Evolutionary conservation across 768 basidiomycete genomes (phyloP).

Genomic region (Lactarius deliciosus): DNA sequence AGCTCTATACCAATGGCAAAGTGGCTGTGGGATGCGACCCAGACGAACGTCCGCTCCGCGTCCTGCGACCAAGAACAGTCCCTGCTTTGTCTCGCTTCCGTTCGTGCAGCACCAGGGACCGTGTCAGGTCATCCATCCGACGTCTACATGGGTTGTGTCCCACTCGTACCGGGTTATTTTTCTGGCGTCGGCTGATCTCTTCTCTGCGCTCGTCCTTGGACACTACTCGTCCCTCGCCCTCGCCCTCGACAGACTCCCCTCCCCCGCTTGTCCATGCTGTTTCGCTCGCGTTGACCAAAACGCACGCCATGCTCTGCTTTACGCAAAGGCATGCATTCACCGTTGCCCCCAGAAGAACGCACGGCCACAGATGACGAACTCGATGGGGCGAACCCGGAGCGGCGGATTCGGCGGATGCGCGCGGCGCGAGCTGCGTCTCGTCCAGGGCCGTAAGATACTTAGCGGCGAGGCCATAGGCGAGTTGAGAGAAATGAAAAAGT

Average conservation of each 20-base stretch:
- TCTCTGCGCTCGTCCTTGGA: constrained; percentile 87
- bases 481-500: constrained; percentile 8
- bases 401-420: constrained; percentile 72
- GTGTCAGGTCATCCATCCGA: constrained; percentile 36
- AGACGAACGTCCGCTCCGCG: constrained; percentile 42
- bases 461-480: constrained; percentile 22
- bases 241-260: constrained; percentile 27
- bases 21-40: constrained; percentile 60
- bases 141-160: constrained; percentile 72
- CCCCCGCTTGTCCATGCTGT: constrained; percentile 58
- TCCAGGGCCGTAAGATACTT: constrained; percentile 77
- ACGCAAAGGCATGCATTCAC: constrained; percentile 58
- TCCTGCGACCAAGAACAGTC: constrained; percentile 38
- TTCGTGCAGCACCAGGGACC: constrained; percentile 35
- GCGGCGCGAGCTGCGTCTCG: constrained; percentile 78
- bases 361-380: constrained; percentile 73
- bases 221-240: constrained; percentile 54
- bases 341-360: constrained; percentile 59
- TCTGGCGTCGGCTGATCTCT: constrained; percentile 96
- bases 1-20: constrained; percentile 76
- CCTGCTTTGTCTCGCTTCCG: constrained; percentile 82
- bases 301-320: constrained; percentile 64
- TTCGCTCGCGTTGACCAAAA: constrained; percentile 68
- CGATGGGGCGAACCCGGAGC: constrained; percentile 61
- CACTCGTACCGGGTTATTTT: constrained; percentile 86